These are phyloP conservation scores for Candida sonorensis DNA, from an alignment of 805 yeast genomes.

Conservation along the genomic window DNA sequence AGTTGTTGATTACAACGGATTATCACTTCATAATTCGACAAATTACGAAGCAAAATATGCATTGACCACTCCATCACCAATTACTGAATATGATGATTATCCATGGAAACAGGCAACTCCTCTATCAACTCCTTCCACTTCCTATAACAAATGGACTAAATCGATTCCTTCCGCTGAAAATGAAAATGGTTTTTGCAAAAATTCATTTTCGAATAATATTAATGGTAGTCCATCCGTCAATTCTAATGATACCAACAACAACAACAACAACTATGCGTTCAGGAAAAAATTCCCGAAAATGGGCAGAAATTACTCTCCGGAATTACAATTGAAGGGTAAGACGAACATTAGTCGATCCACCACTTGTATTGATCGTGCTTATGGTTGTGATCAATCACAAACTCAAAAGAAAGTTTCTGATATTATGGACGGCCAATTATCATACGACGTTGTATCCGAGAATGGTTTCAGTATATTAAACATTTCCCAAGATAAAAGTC, in stretches of 20 bases:
- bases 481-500: conserved; percentile 1
- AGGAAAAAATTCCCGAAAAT: no score
- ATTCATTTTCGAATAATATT: not conserved
- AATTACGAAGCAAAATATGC: no score
- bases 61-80: conserved; percentile 24
- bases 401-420: no score
- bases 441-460: not conserved
- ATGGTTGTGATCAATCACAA: no score
- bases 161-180: conserved; percentile 5
- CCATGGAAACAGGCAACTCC: conserved; percentile 18
- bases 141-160: conserved; percentile 5
- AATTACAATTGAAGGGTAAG: conserved; percentile 6
- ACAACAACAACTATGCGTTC: no score
- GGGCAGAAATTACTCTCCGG: no score
- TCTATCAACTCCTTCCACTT: conserved; percentile 5
- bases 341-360: conserved; percentile 8
- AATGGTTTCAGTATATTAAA: conserved; percentile 2
- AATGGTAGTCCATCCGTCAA: not conserved
- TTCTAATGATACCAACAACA: no score
- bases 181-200: not conserved
- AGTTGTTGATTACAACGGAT: no score
- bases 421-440: conserved; percentile 12
- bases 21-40: no score
- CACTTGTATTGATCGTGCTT: conserved; percentile 3
- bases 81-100: conserved; percentile 22